Base-by-base conservation (phyloP, 1,139 yeast genomes). In the Blastobotrys raffinosifermentans region DNA sequence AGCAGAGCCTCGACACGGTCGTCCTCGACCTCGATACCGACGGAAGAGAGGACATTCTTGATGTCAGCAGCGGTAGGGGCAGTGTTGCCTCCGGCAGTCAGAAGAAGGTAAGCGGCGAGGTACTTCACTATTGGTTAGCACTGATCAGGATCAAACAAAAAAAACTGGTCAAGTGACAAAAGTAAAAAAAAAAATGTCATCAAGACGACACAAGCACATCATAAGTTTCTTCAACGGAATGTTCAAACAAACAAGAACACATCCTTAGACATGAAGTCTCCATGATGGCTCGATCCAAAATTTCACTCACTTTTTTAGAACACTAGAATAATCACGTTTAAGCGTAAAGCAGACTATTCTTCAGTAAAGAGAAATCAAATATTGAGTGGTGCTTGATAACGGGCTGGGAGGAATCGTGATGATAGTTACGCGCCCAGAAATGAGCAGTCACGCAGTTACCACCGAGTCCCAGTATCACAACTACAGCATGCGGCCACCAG, bases 1-100 rank as follows among this genome's bases (percentile, higher is more conserved):
- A 91, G 73, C 68, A 91, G 82, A 64, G 83, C 72, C 63, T 78
- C 70, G 71, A 91, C 69, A 72, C 87, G 87, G 65, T 82, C 77
- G 60, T 83, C 93, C 63, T 91, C 96, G 63, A 82, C 93, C 73
- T 91, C 98, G 61, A 83, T 79, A 67, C 96, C 95, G 64, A 91
- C 96, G 49, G 97, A 73, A 68, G 86, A 82, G 64, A 91, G 77
- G 61, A 91, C 85, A 51, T 80, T 55, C 73, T 81, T 81, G 80
- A 89, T 75, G 73, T 87, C 95, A 61, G 82, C 80, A 59, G 93
- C 94, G 56, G 96, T 74, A 73, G 97, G 97, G 61, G 91, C 47
- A 58, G 69, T 53, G 64, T 67, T 67, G 51, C 72, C 72, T 50
- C 69, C 72, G 47, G 69, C 58, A 57, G 60, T 65, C 49, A 68